Percentiles rank a stretch among this genome's conserved stretches.
These are phyloP conservation scores for Aegilops speltoides DNA, from an alignment of 176 grass and related monocot genomes.

Conservation along the genomic window DNA sequence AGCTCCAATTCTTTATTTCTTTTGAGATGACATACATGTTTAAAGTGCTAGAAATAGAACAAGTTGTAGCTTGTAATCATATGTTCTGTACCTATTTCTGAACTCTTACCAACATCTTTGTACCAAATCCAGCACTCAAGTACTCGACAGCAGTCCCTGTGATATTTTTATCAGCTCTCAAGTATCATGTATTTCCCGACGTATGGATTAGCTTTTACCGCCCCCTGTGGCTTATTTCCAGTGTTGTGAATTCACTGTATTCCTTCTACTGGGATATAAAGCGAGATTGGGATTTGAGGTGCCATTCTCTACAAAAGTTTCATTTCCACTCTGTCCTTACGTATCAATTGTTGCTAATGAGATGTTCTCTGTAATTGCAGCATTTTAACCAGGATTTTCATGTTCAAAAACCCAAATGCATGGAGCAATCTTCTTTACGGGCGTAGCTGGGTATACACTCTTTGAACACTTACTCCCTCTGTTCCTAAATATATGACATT, in stretches of 20 bases:
- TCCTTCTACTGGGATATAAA: conserved; percentile 99
- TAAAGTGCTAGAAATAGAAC: not conserved
- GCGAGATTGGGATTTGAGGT: conserved; percentile 99
- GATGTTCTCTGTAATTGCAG: conserved; percentile 38
- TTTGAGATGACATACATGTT: conserved; percentile 1
- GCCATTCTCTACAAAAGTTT: not conserved
- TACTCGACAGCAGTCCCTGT: conserved; percentile 92
- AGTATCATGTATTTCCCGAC: conserved; percentile 86
- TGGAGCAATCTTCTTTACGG: conserved; percentile 69
- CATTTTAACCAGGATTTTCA: conserved; percentile 88
- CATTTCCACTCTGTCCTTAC: not conserved
- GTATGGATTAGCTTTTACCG: conserved; percentile 80
- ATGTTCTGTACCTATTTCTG: not conserved
- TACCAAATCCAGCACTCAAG: conserved; percentile 73
- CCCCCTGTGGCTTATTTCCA: conserved; percentile 88
- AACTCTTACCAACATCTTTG: conserved; percentile 18
- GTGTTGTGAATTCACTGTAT: conserved; percentile 85
- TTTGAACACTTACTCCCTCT: too few relatives aligned
- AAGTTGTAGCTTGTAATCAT: not conserved
- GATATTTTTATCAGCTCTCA: conserved; percentile 92
- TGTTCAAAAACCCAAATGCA: conserved; percentile 77
- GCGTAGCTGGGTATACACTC: conserved; percentile 60
- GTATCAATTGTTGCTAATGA: conserved; percentile 28
- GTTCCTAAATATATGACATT: too few relatives aligned
- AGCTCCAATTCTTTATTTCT: conserved; percentile 12